These are phyloP conservation scores for Auricularia sp. DNA, from an alignment of 768 basidiomycete genomes.

Conservation along the genomic window DNA sequence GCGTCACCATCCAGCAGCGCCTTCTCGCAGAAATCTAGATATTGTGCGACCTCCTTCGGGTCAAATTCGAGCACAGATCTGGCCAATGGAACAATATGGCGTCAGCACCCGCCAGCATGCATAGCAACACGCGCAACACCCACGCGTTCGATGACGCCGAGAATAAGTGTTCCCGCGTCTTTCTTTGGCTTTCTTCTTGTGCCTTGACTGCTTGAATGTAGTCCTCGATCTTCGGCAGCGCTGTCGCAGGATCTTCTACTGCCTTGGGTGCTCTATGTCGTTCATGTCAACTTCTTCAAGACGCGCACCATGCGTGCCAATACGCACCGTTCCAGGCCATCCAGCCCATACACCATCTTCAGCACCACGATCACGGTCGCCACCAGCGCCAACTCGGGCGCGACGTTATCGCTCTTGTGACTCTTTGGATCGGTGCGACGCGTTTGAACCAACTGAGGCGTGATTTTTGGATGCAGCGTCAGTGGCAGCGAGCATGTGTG, in stretches of 20 bases:
- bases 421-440: slow-evolving; percentile 29
- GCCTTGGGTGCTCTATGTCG: background rate
- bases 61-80: slow-evolving; percentile 48
- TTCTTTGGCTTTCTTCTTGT: slow-evolving; percentile 25
- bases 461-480: slow-evolving; percentile 46
- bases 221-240: slow-evolving; percentile 41
- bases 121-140: slow-evolving; percentile 16
- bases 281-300: slow-evolving; percentile 20
- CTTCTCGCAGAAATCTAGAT: slow-evolving; percentile 53
- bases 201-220: slow-evolving; percentile 35
- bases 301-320: slow-evolving; percentile 20
- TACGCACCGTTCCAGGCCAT: slow-evolving; percentile 50
- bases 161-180: slow-evolving; percentile 28
- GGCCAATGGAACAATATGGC: background rate
- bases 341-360: slow-evolving; percentile 80
- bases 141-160: slow-evolving; percentile 37
- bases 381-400: slow-evolving; percentile 56
- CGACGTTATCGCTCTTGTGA: slow-evolving; percentile 52
- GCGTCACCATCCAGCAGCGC: slow-evolving; percentile 30
- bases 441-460: slow-evolving; percentile 27
- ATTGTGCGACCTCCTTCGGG: slow-evolving; percentile 46
- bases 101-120: slow-evolving; percentile 5
- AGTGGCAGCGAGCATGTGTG: slow-evolving; percentile 47
- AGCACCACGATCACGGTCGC: slow-evolving; percentile 56
- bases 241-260: slow-evolving; percentile 47